Base-by-base conservation (phyloP, 148 eudicot genomes). In the Rhododendron molle region DNA sequence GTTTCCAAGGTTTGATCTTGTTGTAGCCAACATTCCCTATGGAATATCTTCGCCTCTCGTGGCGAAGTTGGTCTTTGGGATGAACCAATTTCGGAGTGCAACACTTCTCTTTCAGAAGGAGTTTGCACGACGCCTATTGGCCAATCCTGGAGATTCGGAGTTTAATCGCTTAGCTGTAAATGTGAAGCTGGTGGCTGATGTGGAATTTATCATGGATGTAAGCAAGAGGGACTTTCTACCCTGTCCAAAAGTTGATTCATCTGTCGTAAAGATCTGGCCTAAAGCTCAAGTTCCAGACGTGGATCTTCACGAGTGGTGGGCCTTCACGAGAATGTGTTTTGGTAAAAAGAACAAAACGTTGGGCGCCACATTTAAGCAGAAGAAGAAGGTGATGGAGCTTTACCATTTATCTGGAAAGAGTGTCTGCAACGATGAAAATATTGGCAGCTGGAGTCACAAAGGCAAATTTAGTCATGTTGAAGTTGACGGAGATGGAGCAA, bases 21-120 rank as follows among this genome's bases (percentile, higher is more conserved):
- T 97, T 44, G 99, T 97, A 83, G 99, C 99, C 4, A 97, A 97
- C 85, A 97, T 97, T 85, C 99, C 99, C 2, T 97, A 95, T 44
- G 90, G 90, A 13, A 95, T 97, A 50, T 97, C 99, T 6, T 97
- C 99, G 28, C 99, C 98, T 71, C 91, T 97, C 60, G 88, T 97
- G 84, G 98, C 98, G 38, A 97, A 95, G 67, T 85, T 97, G 89
- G 85, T 95, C 21, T 97, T 90, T 86, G 98, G 95, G 85, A 58
- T 76, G 52, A 76, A 71, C 82, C 86, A 86, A 23, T 97, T 91
- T 83, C 89, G 98, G 78, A 93, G 94, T 80, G 98, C 96, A 0
- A 97, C 98, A 0, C 98, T 97, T 79, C 89, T 97, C 72, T 92
- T 97, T 62, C 99, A 95, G 88, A 97, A 95, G 88, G 99, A 97